A percentile compares a stretch with the other conserved stretches of the same genome.
These are phyloP conservation scores for Penicillium coprophilum DNA, from an alignment of 495 filamentous ascomycete genomes.

Conservation along the genomic window DNA sequence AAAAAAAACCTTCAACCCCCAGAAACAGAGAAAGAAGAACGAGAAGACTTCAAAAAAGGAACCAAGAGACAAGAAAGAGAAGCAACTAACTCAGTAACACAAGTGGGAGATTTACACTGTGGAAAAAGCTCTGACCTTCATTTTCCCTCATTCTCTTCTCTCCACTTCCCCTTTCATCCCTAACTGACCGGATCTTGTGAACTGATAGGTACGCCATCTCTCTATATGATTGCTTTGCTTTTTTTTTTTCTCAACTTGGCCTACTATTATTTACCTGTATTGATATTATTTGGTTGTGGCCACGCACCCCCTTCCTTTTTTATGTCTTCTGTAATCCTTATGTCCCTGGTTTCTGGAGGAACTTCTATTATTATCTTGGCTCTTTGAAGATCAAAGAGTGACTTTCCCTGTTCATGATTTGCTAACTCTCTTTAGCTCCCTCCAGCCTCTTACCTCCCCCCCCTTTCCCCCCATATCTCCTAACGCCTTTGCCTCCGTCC, in stretches of 20 bases:
- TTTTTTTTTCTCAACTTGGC: slow-evolving; percentile 13
- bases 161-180: slow-evolving; percentile 19
- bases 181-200: slow-evolving; percentile 17
- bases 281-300: slow-evolving; percentile 30
- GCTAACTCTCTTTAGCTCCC: slow-evolving; percentile 23
- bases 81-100: slow-evolving; percentile 6
- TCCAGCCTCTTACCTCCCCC: slow-evolving; percentile 9
- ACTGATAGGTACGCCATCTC: slow-evolving; percentile 13
- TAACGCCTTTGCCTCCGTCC: slow-evolving; percentile 3
- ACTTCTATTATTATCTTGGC: slow-evolving; percentile 21
- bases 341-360: slow-evolving; percentile 22
- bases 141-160: slow-evolving; percentile 16
- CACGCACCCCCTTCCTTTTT: slow-evolving; percentile 36
- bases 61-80: background rate
- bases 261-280: background rate
- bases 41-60: background rate
- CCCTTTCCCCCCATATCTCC: slow-evolving; percentile 6
- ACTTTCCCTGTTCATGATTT: slow-evolving; percentile 15
- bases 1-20: background rate
- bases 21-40: background rate
- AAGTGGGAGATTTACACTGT: slow-evolving; percentile 4
- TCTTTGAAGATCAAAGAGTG: slow-evolving; percentile 18
- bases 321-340: slow-evolving; percentile 21
- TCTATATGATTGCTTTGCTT: slow-evolving; percentile 13
- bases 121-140: slow-evolving; percentile 13